Base-by-base conservation (phyloP, 2,329 filamentous ascomycete species). In the Hymenoscyphus fructigenus region DNA sequence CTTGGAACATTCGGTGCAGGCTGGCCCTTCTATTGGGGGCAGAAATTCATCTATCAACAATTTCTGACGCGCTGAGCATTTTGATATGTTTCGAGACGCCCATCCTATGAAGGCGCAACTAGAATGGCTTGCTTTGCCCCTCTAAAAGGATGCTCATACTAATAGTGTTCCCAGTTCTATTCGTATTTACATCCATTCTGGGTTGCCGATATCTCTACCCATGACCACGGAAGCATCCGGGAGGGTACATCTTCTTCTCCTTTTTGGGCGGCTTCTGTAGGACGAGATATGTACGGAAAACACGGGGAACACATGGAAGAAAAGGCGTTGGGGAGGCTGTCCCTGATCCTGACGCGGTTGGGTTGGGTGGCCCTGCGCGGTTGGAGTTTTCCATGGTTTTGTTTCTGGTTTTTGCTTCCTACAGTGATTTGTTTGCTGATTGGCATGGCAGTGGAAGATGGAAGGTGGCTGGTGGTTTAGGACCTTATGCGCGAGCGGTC, bases 331-430 rank as follows among this genome's bases (percentile, higher is more conserved):
- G 20, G 10, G 44, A 50, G 44, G n/a, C n/a, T 50, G n/a, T 20
- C 44, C n/a, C 44, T 20, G 44, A 23, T 50, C 44, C n/a, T 50
- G 9, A 12, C 44, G 44, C 44, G 3, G n/a, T 50, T 50, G 44
- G 44, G 29, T 15, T 50, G 44, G 29, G n/a, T 50, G 44, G 44
- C 44, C 44, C 44, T 4, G 44, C 44, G 44, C 44, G 3, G 44
- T 50, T 23, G n/a, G n/a, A n/a, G n/a, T 12, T 26, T 23, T 50
- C 44, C 44, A 50, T 50, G 20, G 17, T 23, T 50, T 26, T 50
- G 44, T 50, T 50, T 50, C 44, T 50, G 44, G 44, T 50, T 44
- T 41, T 23, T 50, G 44, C 44, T 26, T 50, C 44, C 44, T 23
- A 50, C 20, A 23, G 17, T 23, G 44, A 26, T 50, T 26, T 23